phyloP scores from a whole-genome alignment of 2,329 filamentous ascomycete species.

The Penicillium sp. region DNA sequence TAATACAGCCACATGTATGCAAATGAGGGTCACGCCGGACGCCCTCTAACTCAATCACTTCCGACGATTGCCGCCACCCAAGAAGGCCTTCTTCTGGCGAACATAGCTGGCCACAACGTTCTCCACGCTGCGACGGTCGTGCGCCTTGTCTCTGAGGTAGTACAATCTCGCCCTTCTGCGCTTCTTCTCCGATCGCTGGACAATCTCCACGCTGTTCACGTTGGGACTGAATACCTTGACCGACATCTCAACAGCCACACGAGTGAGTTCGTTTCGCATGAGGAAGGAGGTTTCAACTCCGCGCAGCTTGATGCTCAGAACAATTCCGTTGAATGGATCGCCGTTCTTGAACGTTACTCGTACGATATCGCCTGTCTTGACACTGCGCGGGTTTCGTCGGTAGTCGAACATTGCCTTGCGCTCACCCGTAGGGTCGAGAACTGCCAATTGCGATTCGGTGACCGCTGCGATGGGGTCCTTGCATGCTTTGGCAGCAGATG shows the following conservation, averaged over 20 bases:
- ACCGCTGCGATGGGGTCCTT: conserved; percentile 67
- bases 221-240: conserved; percentile 92
- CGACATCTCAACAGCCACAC: conserved; percentile 93
- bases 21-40: conserved; percentile 9
- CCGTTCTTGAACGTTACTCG: conserved; percentile 81
- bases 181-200: conserved; percentile 80
- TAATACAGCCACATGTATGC: conserved; percentile 11
- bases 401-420: conserved; percentile 76
- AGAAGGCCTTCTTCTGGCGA: conserved; percentile 51
- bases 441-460: conserved; percentile 64
- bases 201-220: conserved; percentile 86
- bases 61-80: conserved; percentile 24
- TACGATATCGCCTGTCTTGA: conserved; percentile 83
- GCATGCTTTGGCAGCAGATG: conserved; percentile 36
- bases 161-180: conserved; percentile 83
- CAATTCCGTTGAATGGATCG: conserved; percentile 87
- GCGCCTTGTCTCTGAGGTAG: conserved; percentile 84
- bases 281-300: conserved; percentile 86
- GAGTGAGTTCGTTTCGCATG: conserved; percentile 79
- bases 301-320: conserved; percentile 80
- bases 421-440: conserved; percentile 80
- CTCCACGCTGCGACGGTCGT: conserved; percentile 84
- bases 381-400: conserved; percentile 71
- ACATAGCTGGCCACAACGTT: conserved; percentile 69
- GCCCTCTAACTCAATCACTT: conserved; percentile 18